Evolutionary conservation across 2,329 filamentous ascomycete species (phyloP).

Genomic region (Ophiobolus disseminans): DNA sequence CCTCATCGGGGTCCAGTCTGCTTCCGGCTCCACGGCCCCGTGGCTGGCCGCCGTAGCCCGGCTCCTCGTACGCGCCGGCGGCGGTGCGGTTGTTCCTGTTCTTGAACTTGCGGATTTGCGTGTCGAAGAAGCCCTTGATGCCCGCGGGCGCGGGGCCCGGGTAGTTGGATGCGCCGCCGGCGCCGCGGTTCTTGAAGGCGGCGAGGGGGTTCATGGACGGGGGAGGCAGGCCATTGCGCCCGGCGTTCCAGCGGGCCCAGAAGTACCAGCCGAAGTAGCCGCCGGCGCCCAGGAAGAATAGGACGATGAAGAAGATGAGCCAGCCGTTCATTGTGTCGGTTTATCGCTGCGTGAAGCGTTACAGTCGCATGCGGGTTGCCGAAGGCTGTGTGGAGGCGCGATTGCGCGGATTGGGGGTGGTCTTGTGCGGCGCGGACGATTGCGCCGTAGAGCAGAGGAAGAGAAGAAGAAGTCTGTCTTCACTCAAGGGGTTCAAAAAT

Average conservation of each 20-base stretch:
- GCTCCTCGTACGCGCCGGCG: slow-evolving; percentile 76
- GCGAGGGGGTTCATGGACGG: slow-evolving; percentile 74
- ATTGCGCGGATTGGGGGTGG: slow-evolving; percentile 12
- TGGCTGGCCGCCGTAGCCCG: slow-evolving; percentile 44
- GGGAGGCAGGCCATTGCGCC: slow-evolving; percentile 75
- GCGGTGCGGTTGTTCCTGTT: slow-evolving; percentile 71
- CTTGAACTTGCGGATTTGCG: slow-evolving; percentile 68
- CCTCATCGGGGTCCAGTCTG: slow-evolving; percentile 81
- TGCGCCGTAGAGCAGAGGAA: neutral
- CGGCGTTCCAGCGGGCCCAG: slow-evolving; percentile 75
- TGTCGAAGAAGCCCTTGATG: slow-evolving; percentile 74
- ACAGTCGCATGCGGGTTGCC: slow-evolving; percentile 18
- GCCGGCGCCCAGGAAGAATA: slow-evolving; percentile 68
- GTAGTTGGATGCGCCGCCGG: slow-evolving; percentile 51
- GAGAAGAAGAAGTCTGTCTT: neutral
- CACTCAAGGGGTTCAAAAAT: neutral
- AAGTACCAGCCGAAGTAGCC: slow-evolving; percentile 71
- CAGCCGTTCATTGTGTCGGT: slow-evolving; percentile 46
- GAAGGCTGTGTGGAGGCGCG: slow-evolving; percentile 11
- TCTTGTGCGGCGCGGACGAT: neutral
- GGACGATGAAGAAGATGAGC: slow-evolving; percentile 73
- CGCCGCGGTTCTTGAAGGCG: slow-evolving; percentile 64
- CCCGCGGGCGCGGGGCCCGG: slow-evolving; percentile 65
- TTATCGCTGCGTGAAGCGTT: slow-evolving; percentile 14
- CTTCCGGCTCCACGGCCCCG: slow-evolving; percentile 56